Evolutionary conservation across 148 eudicot species (phyloP).

Genomic region (Vaccinium macrocarpon): DNA sequence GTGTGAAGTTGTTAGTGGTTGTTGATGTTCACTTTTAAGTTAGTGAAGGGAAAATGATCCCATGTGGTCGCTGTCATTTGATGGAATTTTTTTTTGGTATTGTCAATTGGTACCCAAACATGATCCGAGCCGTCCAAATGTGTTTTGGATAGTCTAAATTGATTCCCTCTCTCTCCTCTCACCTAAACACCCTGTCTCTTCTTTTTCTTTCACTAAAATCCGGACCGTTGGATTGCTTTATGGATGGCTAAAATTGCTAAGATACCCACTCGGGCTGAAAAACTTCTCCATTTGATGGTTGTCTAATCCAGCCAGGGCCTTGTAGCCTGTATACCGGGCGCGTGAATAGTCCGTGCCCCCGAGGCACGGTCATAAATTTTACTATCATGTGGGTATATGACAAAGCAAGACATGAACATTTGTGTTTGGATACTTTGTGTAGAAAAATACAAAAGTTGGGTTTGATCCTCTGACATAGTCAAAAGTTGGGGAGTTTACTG

Average conservation of each 20-base stretch:
- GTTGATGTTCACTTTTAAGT: conserved; percentile 11
- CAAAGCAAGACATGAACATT: background rate
- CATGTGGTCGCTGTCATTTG: background rate
- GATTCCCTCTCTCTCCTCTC: no score
- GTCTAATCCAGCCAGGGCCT: background rate
- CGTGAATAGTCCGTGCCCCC: background rate
- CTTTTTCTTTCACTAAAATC: no score
- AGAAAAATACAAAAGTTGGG: background rate
- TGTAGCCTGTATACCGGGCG: background rate
- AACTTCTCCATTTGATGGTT: no score
- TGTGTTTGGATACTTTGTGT: background rate
- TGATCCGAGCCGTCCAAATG: no score
- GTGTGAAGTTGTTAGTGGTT: conserved; percentile 16
- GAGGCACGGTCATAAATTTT: background rate
- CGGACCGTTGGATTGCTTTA: no score
- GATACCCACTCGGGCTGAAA: no score
- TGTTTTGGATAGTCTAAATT: no score
- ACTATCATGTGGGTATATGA: background rate
- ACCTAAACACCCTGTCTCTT: no score
- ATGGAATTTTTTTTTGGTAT: no score
- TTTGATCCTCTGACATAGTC: background rate
- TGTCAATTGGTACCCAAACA: no score
- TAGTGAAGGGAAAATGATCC: background rate
- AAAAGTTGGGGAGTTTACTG: background rate
- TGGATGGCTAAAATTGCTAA: no score